phyloP scores from a whole-genome alignment of 2,329 filamentous ascomycete genomes.

The Colletotrichum sp. region DNA sequence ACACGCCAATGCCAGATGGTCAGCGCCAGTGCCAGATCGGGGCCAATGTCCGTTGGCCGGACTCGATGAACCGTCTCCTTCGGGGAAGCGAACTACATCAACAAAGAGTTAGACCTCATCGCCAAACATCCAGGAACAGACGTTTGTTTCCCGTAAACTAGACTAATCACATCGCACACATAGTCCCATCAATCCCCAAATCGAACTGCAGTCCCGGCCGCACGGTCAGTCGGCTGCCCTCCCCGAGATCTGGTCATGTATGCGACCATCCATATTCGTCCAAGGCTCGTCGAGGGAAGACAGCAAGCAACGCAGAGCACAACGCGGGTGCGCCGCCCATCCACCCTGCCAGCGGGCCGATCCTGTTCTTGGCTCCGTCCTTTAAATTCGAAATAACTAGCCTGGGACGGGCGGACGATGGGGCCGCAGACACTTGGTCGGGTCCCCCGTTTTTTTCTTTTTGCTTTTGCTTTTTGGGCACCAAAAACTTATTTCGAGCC shows the following conservation, averaged over 20 bases:
- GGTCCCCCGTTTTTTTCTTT: background rate
- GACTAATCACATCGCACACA: background rate
- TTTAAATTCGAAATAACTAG: background rate
- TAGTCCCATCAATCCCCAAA: background rate
- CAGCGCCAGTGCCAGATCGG: background rate
- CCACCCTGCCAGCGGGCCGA: slow-evolving; percentile 11
- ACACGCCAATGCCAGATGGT: background rate
- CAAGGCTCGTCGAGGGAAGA: background rate
- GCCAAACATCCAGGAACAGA: background rate
- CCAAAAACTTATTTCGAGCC: background rate
- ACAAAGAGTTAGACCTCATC: background rate
- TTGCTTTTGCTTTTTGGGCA: background rate
- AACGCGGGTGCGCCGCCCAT: background rate
- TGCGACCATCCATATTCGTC: background rate
- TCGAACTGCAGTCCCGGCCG: background rate
- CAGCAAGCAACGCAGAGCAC: background rate
- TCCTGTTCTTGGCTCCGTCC: slow-evolving; percentile 11
- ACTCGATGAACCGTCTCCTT: background rate
- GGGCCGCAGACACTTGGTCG: background rate
- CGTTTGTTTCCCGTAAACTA: background rate
- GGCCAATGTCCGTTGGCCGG: background rate
- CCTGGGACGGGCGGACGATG: background rate
- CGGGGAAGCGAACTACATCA: background rate
- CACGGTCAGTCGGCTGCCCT: background rate
- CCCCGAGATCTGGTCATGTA: slow-evolving; percentile 12